Percentiles rank a stretch among this genome's conserved stretches.
Conservation (phyloP, 106 monocot genomes). For the Amphibolis antarctica region DNA sequence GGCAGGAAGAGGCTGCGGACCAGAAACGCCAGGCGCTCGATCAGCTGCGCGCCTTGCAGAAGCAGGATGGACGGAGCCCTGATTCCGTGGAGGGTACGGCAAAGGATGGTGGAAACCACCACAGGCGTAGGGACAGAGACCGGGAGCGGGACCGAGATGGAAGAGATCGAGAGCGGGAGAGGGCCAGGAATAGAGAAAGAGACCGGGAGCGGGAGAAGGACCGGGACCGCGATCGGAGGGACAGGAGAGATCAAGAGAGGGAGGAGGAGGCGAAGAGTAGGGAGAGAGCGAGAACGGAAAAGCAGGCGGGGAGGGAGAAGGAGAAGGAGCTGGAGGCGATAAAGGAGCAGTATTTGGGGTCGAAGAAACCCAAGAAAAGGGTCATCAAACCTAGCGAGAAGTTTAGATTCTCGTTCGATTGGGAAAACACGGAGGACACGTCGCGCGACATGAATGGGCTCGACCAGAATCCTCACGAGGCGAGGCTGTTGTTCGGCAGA, state of each 20-base stretch:
- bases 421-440: conserved; percentile 99
- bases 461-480: conserved; percentile 91
- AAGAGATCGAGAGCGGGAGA: background rate
- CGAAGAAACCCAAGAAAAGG: conserved; percentile 94
- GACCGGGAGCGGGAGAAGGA: background rate
- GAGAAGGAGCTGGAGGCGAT: conserved; percentile 93
- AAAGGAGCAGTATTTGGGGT: conserved; percentile 92
- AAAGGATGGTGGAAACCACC: background rate
- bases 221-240: background rate
- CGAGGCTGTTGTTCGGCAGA: conserved; percentile 76
- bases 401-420: conserved; percentile 95
- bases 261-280: conserved; percentile 4
- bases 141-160: background rate
- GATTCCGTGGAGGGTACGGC: conserved; percentile 15
- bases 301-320: conserved; percentile 69
- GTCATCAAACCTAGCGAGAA: conserved; percentile 98
- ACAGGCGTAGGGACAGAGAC: background rate
- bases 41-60: conserved; percentile 11
- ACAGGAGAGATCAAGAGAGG: background rate
- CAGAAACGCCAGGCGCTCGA: conserved; percentile 52
- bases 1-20: conserved; percentile 42
- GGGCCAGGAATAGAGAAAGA: background rate
- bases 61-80: conserved; percentile 3
- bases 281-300: conserved; percentile 8
- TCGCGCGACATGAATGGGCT: conserved; percentile 88